Conservation (phyloP, 139 green algal genomes). For the Pleodorina starrii region DNA sequence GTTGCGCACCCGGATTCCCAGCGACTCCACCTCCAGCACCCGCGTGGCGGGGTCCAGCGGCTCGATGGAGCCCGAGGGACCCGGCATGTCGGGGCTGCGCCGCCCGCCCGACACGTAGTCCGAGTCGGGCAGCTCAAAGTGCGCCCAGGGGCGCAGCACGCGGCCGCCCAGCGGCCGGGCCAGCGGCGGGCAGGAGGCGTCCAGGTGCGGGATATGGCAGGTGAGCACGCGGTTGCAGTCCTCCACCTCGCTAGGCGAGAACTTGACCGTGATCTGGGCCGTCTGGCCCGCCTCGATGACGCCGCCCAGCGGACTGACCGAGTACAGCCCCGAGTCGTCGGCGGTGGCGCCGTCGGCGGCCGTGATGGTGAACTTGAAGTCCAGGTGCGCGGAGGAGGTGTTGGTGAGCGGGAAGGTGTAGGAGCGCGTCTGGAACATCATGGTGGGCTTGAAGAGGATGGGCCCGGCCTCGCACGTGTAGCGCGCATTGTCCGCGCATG, state of each 20-base stretch:
- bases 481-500: conserved; percentile 66
- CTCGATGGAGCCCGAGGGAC: conserved; percentile 67
- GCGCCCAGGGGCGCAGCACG: conserved; percentile 84
- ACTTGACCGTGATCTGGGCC: conserved; percentile 75
- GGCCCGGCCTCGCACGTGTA: conserved; percentile 67
- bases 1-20: conserved; percentile 81
- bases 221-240: conserved; percentile 68
- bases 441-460: conserved; percentile 84
- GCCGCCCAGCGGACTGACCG: conserved; percentile 64
- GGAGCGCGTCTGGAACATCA: conserved; percentile 88
- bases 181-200: conserved; percentile 55
- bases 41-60: conserved; percentile 79
- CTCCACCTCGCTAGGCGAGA: conserved; percentile 82
- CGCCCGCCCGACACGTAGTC: conserved; percentile 76
- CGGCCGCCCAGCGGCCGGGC: conserved; percentile 60
- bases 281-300: conserved; percentile 57
- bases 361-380: conserved; percentile 65
- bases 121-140: conserved; percentile 86
- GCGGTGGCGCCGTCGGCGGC: conserved; percentile 34
- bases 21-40: conserved; percentile 80
- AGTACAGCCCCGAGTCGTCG: conserved; percentile 67
- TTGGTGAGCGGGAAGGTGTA: conserved; percentile 85
- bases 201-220: conserved; percentile 75
- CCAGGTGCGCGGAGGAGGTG: conserved; percentile 65
- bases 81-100: conserved; percentile 73